Evolutionary conservation across 164 flowering plant genomes (phyloP).

Genomic region (Liquidambar formosana): DNA sequence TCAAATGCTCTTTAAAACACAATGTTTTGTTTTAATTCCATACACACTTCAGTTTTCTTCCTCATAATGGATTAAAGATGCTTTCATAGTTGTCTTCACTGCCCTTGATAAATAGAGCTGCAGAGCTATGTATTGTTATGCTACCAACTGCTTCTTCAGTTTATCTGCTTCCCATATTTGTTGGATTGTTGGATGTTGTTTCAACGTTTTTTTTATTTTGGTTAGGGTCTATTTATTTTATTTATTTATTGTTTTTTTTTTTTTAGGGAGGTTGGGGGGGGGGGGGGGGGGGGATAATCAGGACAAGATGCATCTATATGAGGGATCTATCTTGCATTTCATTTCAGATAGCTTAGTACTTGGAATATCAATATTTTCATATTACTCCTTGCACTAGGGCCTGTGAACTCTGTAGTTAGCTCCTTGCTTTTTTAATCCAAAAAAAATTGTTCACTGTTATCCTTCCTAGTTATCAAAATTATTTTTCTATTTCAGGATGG

Average conservation of each 20-base stretch:
- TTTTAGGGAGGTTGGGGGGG: too few relatives aligned
- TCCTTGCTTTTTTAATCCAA: not conserved
- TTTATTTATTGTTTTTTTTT: not conserved
- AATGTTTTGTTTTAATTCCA: not conserved
- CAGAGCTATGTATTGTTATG: too few relatives aligned
- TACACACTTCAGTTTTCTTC: not conserved
- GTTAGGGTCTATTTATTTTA: not conserved
- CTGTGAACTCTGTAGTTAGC: not conserved
- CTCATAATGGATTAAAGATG: not conserved
- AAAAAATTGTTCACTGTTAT: not conserved
- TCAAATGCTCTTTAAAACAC: not conserved
- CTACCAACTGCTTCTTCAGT: too few relatives aligned
- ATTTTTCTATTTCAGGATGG: conserved; percentile 56
- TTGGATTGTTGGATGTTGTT: too few relatives aligned
- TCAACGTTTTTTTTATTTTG: not conserved
- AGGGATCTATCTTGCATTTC: not conserved
- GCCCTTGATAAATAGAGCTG: not conserved
- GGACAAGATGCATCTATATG: not conserved
- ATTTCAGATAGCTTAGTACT: not conserved
- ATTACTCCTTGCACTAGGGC: not conserved
- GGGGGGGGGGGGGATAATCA: not conserved
- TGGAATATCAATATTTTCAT: not conserved
- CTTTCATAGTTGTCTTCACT: not conserved
- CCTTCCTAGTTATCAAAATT: not conserved
- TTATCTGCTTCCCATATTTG: too few relatives aligned